A percentile compares a stretch with the other conserved stretches of the same genome.
Evolutionary conservation across 225 moss, liverwort and hornwort genomes (phyloP).

Genomic region (Antitrichia curtipendula): DNA sequence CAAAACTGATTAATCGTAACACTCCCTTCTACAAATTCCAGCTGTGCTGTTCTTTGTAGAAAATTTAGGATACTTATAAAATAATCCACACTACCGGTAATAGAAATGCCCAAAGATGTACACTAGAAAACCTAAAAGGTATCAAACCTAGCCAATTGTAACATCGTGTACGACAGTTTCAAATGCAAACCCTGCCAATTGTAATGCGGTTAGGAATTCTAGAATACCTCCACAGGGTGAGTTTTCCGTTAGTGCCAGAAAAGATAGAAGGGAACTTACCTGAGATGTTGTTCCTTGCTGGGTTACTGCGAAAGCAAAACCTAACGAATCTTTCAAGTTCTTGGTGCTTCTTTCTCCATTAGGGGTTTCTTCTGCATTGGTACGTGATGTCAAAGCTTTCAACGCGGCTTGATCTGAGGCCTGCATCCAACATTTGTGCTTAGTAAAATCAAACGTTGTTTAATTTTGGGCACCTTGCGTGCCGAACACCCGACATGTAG

Average conservation of each 20-base stretch:
- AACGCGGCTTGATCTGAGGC: constrained; percentile 38
- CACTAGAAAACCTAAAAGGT: not conserved
- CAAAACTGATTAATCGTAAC: not conserved
- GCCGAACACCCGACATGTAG: not conserved
- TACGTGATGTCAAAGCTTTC: constrained; percentile 15
- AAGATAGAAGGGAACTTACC: not conserved
- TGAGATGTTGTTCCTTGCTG: constrained; percentile 1
- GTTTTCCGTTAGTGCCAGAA: not conserved
- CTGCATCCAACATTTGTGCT: not conserved
- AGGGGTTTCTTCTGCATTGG: not conserved
- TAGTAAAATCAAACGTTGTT: not conserved
- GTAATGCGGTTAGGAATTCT: not conserved
- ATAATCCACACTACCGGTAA: not conserved
- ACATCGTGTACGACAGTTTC: not conserved
- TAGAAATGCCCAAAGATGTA: not conserved
- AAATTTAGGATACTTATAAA: not conserved
- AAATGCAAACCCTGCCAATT: not conserved
- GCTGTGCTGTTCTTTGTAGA: not conserved
- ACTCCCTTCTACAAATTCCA: not conserved
- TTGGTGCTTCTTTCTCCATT: constrained; percentile 20
- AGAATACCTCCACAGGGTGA: not conserved
- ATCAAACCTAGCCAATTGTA: not conserved
- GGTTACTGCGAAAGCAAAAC: constrained; percentile 1
- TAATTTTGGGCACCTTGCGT: not conserved
- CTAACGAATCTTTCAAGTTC: constrained; percentile 4